Evolutionary conservation across 108 stramenopile species (phyloP).

Genomic region (Cyclotella kingstonii): DNA sequence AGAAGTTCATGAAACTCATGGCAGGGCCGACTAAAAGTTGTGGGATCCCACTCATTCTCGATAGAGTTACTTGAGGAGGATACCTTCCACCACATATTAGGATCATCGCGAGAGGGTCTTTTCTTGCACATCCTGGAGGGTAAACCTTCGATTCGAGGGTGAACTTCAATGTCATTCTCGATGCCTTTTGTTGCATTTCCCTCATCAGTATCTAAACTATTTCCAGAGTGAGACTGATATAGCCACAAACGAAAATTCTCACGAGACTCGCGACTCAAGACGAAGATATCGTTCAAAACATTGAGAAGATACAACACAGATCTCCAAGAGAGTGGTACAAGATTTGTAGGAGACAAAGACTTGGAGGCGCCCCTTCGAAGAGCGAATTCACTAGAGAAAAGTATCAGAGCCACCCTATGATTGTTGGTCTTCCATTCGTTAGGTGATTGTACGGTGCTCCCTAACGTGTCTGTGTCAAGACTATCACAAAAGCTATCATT

Average conservation of each 20-base stretch:
- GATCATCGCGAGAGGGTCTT: neutral
- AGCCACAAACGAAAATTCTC: constrained; percentile 33
- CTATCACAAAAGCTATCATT: neutral
- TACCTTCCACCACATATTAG: constrained; percentile 10
- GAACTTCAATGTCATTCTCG: neutral
- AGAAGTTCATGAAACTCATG: constrained; percentile 33
- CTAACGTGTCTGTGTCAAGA: neutral
- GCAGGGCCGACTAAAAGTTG: constrained; percentile 21
- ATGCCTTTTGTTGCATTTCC: neutral
- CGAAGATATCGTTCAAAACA: constrained; percentile 23
- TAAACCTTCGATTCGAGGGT: constrained; percentile 38
- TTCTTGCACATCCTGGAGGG: neutral
- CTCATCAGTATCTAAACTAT: neutral
- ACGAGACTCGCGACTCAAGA: constrained; percentile 32
- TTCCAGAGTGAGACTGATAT: constrained; percentile 12
- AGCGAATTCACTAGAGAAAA: neutral
- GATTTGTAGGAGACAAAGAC: neutral
- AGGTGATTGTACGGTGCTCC: neutral
- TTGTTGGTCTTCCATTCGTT: neutral
- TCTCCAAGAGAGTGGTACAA: constrained; percentile 12
- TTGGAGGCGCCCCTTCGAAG: neutral
- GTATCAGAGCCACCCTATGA: neutral
- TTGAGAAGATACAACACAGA: constrained; percentile 24
- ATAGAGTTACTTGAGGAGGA: neutral
- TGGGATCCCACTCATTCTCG: constrained; percentile 29